Conservation (phyloP, 345 rosid genomes). For the Dimocarpus longan region DNA sequence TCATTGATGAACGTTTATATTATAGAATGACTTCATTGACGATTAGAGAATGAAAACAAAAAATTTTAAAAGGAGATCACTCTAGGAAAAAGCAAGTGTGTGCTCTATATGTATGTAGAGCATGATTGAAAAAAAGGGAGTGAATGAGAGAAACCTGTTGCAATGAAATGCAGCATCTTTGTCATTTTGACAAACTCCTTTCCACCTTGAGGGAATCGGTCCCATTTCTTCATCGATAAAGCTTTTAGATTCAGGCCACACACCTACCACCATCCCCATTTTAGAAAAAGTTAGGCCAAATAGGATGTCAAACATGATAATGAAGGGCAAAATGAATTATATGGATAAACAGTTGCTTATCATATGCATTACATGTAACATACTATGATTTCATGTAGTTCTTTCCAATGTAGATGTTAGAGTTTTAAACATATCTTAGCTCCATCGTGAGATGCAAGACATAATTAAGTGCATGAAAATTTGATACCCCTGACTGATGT, state of each 20-base stretch:
- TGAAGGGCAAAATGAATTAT: not conserved
- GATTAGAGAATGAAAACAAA: not conserved
- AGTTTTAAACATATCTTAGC: not conserved
- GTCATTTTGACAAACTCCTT: constrained; percentile 71
- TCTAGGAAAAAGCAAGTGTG: not conserved
- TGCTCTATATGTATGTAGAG: not conserved
- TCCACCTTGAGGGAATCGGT: constrained; percentile 86
- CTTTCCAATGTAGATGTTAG: not conserved
- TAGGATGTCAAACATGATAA: constrained; percentile 5
- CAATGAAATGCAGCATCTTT: constrained; percentile 57
- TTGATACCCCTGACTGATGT: too few relatives aligned
- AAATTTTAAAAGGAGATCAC: not conserved
- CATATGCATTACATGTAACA: too few relatives aligned
- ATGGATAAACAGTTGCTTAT: too few relatives aligned
- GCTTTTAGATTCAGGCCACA: constrained; percentile 94
- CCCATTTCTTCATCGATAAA: constrained; percentile 79
- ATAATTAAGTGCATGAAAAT: too few relatives aligned
- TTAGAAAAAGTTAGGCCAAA: not conserved
- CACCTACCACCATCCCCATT: constrained; percentile 46
- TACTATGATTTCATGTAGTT: too few relatives aligned
- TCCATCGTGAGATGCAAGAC: not conserved
- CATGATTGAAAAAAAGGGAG: not conserved
- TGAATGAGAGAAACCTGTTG: constrained; percentile 51
- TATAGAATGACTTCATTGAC: not conserved
- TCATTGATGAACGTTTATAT: too few relatives aligned